Evolutionary conservation across 2,329 filamentous ascomycete genomes (phyloP).

Genomic region (Beauveria australis): DNA sequence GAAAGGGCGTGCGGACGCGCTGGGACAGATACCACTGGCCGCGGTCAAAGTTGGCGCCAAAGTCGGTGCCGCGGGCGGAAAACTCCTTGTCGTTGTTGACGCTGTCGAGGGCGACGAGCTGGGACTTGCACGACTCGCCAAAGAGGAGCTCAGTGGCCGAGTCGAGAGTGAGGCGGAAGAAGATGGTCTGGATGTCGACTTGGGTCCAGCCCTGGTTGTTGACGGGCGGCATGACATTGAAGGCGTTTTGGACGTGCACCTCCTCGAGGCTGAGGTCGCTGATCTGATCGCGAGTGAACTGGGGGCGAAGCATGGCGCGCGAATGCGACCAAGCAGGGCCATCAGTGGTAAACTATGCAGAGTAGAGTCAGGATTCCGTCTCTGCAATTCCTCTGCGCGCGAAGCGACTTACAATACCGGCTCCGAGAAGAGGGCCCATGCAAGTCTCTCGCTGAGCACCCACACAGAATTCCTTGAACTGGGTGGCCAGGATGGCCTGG

Average conservation of each 20-base stretch:
- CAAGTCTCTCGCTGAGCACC: conserved; percentile 19
- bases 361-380: background rate
- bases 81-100: conserved; percentile 18
- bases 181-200: conserved; percentile 37
- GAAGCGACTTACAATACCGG: conserved; percentile 24
- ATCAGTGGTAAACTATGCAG: conserved; percentile 25
- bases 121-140: conserved; percentile 41
- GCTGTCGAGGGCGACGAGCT: conserved; percentile 17
- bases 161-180: conserved; percentile 42
- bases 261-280: conserved; percentile 35
- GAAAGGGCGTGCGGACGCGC: conserved; percentile 41
- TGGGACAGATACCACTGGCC: conserved; percentile 36
- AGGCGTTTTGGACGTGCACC: conserved; percentile 25
- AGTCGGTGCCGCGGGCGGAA: conserved; percentile 18
- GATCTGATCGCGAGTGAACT: conserved; percentile 36
- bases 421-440: conserved; percentile 33
- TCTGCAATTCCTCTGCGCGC: background rate
- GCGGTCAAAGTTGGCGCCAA: conserved; percentile 25
- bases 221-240: conserved; percentile 16
- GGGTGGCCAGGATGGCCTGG: conserved; percentile 20
- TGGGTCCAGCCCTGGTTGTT: conserved; percentile 27
- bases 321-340: conserved; percentile 30
- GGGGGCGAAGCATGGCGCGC: conserved; percentile 30
- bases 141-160: conserved; percentile 51
- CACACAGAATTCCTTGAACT: conserved; percentile 21